These are phyloP conservation scores for Clarkia xantiana DNA, from an alignment of 345 rosid genomes.

Conservation along the genomic window DNA sequence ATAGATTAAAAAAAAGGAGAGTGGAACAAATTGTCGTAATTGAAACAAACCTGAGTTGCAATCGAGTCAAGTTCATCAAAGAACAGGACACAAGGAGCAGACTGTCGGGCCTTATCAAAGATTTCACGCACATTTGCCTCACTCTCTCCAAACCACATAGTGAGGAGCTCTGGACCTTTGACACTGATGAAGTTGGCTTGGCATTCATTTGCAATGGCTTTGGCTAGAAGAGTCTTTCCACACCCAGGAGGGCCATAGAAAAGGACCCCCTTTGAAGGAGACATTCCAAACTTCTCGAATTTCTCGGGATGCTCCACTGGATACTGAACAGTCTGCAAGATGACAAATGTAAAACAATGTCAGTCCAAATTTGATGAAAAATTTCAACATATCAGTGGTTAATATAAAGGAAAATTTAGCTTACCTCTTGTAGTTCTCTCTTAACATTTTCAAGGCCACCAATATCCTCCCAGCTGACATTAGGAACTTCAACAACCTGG, in stretches of 20 bases:
- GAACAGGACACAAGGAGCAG: conserved; percentile 92
- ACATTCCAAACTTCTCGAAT: conserved; percentile 93
- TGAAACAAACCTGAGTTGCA: conserved; percentile 65
- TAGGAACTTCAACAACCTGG: conserved; percentile 96
- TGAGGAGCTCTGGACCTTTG: conserved; percentile 92
- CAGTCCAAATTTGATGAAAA: neutral
- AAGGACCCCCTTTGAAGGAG: conserved; percentile 91
- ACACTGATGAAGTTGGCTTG: conserved; percentile 94
- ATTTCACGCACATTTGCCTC: conserved; percentile 95
- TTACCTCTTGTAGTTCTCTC: conserved; percentile 93
- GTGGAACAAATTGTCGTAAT: neutral
- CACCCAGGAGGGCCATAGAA: conserved; percentile 99
- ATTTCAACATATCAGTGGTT: neutral
- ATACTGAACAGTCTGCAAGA: conserved; percentile 79
- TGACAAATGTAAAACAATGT: neutral
- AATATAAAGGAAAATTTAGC: neutral
- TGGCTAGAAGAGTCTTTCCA: conserved; percentile 93
- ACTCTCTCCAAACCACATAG: conserved; percentile 98
- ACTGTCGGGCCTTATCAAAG: conserved; percentile 88
- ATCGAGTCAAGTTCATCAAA: conserved; percentile 94
- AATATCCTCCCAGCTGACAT: conserved; percentile 76
- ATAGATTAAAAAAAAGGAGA: too few relatives aligned
- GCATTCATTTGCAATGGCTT: conserved; percentile 94
- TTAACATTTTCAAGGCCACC: conserved; percentile 95
- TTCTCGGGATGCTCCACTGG: conserved; percentile 99